Conservation (phyloP, 2,329 filamentous ascomycete genomes). For the Ceratocystis albifundus region DNA sequence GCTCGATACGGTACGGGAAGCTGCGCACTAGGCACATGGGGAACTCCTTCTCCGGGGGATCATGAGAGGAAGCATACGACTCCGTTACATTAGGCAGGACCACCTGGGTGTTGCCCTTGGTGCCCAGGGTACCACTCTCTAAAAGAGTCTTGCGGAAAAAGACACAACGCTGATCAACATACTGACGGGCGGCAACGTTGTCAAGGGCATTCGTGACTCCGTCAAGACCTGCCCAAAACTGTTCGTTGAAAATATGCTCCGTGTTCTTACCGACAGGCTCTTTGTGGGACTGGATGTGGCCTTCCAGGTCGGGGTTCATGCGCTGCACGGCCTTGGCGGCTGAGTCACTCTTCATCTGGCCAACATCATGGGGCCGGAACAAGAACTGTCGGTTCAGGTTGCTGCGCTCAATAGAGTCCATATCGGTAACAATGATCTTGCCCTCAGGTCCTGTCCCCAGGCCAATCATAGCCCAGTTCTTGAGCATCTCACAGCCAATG, state of each 20-base stretch:
- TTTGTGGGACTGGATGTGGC: conserved; percentile 73
- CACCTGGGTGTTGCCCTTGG: conserved; percentile 97
- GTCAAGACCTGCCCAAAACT: conserved; percentile 78
- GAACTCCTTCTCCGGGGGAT: conserved; percentile 96
- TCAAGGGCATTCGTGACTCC: conserved; percentile 94
- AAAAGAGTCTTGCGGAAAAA: conserved; percentile 96
- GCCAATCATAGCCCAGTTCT: conserved; percentile 99
- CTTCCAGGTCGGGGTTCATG: conserved; percentile 88
- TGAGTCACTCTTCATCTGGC: conserved; percentile 90
- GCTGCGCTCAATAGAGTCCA: conserved; percentile 98
- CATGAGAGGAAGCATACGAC: conserved; percentile 89
- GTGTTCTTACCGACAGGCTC: conserved; percentile 88
- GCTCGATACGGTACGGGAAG: conserved; percentile 97
- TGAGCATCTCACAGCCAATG: conserved; percentile 97
- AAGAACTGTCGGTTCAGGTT: conserved; percentile 96
- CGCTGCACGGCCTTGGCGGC: conserved; percentile 78
- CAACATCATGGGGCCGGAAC: conserved; percentile 87
- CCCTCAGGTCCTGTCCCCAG: conserved; percentile 78
- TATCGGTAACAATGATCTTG: conserved; percentile 86
- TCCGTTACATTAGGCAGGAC: conserved; percentile 84
- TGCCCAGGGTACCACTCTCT: conserved; percentile 95
- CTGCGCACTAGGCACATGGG: conserved; percentile 96
- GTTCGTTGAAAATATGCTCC: conserved; percentile 85
- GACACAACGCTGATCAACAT: conserved; percentile 90
- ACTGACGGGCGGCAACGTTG: conserved; percentile 93